Percentiles rank a stretch among this genome's conserved stretches.
Conservation (phyloP, 2,329 filamentous ascomycete genomes). For the Fusarium oxysporum region DNA sequence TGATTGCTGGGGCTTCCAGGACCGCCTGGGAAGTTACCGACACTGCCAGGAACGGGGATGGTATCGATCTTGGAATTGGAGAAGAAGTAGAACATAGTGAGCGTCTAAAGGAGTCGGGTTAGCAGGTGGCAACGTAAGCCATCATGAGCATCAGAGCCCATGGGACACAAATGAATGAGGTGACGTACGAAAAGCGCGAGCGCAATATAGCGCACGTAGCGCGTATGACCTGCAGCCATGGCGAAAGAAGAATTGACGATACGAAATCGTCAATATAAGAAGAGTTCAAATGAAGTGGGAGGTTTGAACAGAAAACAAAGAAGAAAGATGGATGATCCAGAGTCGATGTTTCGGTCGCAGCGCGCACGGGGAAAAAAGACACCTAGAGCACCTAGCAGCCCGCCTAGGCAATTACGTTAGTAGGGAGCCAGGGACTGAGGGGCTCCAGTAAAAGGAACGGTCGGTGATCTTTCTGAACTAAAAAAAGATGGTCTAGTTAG, state of each 20-base stretch:
- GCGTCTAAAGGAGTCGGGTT: constrained; percentile 27
- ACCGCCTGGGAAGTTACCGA: constrained; percentile 41
- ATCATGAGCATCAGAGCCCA: background rate
- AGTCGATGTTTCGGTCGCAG: constrained; percentile 21
- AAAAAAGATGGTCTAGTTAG: constrained; percentile 8
- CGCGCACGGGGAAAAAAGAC: constrained; percentile 36
- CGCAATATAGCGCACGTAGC: constrained; percentile 81
- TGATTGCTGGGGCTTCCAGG: constrained; percentile 36
- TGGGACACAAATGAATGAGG: background rate
- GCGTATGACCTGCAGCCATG: constrained; percentile 76
- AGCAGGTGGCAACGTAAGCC: constrained; percentile 24
- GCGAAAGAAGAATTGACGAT: constrained; percentile 46
- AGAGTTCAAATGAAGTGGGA: constrained; percentile 16
- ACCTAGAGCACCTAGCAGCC: constrained; percentile 1
- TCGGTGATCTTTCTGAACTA: constrained; percentile 18
- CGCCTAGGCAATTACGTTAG: background rate
- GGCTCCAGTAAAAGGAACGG: constrained; percentile 7
- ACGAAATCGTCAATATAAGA: constrained; percentile 20
- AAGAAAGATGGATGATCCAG: constrained; percentile 37
- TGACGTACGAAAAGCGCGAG: constrained; percentile 83
- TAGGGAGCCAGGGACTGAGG: constrained; percentile 9
- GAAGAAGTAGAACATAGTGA: constrained; percentile 80
- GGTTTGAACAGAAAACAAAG: constrained; percentile 23
- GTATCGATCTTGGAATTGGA: constrained; percentile 67
- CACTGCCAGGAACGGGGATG: constrained; percentile 44